Percentiles rank a stretch among this genome's conserved stretches.
Conservation (phyloP, 441 rosid species). For the Populus hybrid region DNA sequence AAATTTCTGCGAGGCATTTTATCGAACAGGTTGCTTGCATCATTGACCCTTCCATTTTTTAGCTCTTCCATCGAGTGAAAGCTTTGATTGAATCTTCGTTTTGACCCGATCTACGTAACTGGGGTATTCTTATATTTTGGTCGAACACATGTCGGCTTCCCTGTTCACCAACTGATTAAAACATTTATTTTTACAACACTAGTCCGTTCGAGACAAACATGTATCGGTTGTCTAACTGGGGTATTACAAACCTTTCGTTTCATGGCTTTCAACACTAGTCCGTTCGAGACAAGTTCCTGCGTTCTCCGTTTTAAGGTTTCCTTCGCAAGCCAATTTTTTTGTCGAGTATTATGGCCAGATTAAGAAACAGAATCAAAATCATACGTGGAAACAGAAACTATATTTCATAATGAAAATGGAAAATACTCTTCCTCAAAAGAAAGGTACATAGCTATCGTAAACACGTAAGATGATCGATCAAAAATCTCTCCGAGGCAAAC, state of each 20-base stretch:
- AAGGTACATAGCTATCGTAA: neutral
- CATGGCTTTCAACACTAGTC: too few relatives aligned
- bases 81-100: slow-evolving; percentile 29
- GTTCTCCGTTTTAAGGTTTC: neutral
- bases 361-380: too few relatives aligned
- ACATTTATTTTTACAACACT: too few relatives aligned
- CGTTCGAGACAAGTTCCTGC: neutral
- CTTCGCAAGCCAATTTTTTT: neutral
- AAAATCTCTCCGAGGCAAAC: neutral
- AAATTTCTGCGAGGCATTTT: slow-evolving; percentile 29
- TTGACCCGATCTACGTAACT: slow-evolving; percentile 28
- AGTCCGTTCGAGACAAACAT: too few relatives aligned
- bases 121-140: slow-evolving; percentile 33
- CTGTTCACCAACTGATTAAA: slow-evolving; percentile 6
- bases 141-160: slow-evolving; percentile 14
- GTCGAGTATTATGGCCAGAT: neutral
- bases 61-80: slow-evolving; percentile 18
- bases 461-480: neutral
- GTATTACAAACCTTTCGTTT: too few relatives aligned
- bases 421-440: neutral
- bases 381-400: neutral
- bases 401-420: neutral
- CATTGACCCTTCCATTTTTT: slow-evolving; percentile 25
- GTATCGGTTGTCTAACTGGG: too few relatives aligned
- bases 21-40: slow-evolving; percentile 33